Percentiles rank a stretch among this genome's conserved stretches.
These are phyloP conservation scores for Xylaria sp. DNA, from an alignment of 2,329 filamentous ascomycete species.

Conservation along the genomic window DNA sequence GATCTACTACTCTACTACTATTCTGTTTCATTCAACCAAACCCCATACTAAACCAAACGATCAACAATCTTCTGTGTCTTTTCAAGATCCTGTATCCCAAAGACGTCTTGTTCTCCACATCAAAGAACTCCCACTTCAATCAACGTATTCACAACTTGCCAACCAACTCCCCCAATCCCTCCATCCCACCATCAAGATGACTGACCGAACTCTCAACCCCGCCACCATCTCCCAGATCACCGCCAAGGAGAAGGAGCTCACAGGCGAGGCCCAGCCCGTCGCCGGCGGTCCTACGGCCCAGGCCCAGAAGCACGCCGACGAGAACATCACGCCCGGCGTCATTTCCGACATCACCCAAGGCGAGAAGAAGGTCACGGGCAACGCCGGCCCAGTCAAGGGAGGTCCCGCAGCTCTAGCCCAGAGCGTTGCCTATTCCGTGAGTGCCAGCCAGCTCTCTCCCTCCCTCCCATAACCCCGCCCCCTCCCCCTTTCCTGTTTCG, in stretches of 20 bases:
- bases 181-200: slow-evolving; percentile 14
- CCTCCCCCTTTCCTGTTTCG: neutral
- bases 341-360: slow-evolving; percentile 44
- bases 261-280: slow-evolving; percentile 39
- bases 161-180: slow-evolving; percentile 3
- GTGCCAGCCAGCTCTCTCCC: too few relatives aligned
- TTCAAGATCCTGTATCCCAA: neutral
- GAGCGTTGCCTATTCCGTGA: slow-evolving; percentile 23
- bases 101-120: slow-evolving; percentile 23
- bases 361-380: slow-evolving; percentile 42
- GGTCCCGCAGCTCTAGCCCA: slow-evolving; percentile 43
- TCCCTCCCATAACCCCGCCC: neutral
- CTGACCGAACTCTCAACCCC: slow-evolving; percentile 25
- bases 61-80: neutral
- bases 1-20: too few relatives aligned
- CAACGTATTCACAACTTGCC: neutral
- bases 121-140: slow-evolving; percentile 1
- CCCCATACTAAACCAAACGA: neutral
- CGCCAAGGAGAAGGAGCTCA: slow-evolving; percentile 43
- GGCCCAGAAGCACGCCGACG: slow-evolving; percentile 41
- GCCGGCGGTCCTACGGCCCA: slow-evolving; percentile 43
- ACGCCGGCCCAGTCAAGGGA: slow-evolving; percentile 31
- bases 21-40: neutral
- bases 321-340: slow-evolving; percentile 36
- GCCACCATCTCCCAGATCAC: slow-evolving; percentile 45